phyloP scores from a whole-genome alignment of 305 asterid genomes.

The Salvia sclarea region DNA sequence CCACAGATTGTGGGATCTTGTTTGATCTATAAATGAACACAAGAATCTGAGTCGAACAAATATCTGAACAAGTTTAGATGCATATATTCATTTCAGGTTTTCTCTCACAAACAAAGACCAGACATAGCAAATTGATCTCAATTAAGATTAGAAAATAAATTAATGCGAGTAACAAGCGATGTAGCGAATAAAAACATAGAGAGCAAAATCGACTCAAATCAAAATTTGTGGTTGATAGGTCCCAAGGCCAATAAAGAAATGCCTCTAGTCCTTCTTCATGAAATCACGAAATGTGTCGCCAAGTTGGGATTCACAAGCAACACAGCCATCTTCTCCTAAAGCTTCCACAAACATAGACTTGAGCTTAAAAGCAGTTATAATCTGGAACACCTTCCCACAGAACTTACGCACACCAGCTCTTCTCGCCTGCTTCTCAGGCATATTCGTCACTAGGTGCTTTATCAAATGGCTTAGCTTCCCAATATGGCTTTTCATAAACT shows the following conservation, averaged over 20 bases:
- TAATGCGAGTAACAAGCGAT: too few species aligned
- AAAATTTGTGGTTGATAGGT: neutral
- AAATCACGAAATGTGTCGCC: slow-evolving; percentile 59
- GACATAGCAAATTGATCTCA: too few species aligned
- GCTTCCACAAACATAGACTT: slow-evolving; percentile 46
- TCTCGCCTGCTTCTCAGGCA: slow-evolving; percentile 87
- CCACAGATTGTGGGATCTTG: too few species aligned
- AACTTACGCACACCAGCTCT: slow-evolving; percentile 84
- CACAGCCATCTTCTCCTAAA: slow-evolving; percentile 57
- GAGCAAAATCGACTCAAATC: neutral
- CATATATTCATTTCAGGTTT: too few species aligned
- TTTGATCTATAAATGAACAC: too few species aligned
- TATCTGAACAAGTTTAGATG: too few species aligned
- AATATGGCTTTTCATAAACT: slow-evolving; percentile 53
- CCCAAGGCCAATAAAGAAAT: too few species aligned
- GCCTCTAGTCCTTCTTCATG: slow-evolving; percentile 49
- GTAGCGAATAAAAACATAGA: too few species aligned
- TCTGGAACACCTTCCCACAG: slow-evolving; percentile 73
- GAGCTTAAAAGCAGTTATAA: slow-evolving; percentile 48
- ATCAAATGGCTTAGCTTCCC: slow-evolving; percentile 52
- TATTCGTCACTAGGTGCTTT: slow-evolving; percentile 58
- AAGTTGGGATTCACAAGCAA: slow-evolving; percentile 66
- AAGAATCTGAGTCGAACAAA: too few species aligned
- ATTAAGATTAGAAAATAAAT: too few species aligned
- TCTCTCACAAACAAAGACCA: too few species aligned